Evolutionary conservation across 78 protist species (phyloP).

Genomic region (Ministeria vibrans): DNA sequence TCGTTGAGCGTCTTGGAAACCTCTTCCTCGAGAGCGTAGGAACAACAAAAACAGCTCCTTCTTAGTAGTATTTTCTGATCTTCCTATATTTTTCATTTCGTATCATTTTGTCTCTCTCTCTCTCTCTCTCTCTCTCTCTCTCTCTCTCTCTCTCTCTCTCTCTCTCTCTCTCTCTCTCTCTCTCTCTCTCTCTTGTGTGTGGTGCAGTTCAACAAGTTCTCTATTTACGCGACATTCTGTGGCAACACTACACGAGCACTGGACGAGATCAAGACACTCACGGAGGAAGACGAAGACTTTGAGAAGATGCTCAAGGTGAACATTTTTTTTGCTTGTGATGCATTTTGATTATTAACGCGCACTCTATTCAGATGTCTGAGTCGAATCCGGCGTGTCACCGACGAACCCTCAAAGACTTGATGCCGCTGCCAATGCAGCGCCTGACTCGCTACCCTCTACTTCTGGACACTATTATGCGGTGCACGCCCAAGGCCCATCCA

Average conservation of each 20-base stretch:
- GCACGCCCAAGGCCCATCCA: neutral
- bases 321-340: neutral
- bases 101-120: no score
- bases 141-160: no score
- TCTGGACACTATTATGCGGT: neutral
- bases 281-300: neutral
- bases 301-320: neutral
- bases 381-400: neutral
- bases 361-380: neutral
- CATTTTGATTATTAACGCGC: neutral
- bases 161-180: no score
- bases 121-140: no score
- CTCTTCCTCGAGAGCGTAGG: neutral
- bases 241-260: neutral
- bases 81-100: no score
- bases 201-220: neutral
- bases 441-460: constrained; percentile 6
- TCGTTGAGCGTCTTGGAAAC: neutral
- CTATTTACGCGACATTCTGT: neutral
- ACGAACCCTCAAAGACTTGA: neutral
- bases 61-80: no score
- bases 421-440: constrained; percentile 7
- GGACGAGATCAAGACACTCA: neutral
- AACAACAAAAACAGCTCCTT: neutral
- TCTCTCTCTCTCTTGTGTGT: no score